Conservation (phyloP, 371 early-diverging fungal genomes). For the Umbelopsis sp. region DNA sequence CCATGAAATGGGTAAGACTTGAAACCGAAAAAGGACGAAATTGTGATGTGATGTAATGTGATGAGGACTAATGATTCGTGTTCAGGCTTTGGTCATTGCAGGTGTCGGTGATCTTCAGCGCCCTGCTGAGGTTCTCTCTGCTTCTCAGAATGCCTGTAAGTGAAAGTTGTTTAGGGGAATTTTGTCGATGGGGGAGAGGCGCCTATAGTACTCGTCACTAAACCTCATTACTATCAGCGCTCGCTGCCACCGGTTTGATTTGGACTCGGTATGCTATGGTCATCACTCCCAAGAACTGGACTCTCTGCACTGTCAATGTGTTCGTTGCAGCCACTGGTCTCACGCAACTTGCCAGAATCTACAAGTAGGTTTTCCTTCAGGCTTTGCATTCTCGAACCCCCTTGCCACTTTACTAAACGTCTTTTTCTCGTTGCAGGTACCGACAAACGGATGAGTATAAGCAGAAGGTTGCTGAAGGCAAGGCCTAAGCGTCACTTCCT, state of each 20-base stretch:
- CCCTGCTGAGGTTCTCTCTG: conserved; percentile 90
- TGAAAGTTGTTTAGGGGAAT: background rate
- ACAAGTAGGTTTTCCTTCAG: conserved; percentile 43
- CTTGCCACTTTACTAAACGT: background rate
- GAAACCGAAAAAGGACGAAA: no score
- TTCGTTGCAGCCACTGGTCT: conserved; percentile 91
- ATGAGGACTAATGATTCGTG: background rate
- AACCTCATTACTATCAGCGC: conserved; percentile 50
- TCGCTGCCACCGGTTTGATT: conserved; percentile 93
- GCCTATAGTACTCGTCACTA: no score
- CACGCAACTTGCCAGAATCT: conserved; percentile 85
- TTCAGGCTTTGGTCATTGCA: conserved; percentile 64
- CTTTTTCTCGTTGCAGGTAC: conserved; percentile 19
- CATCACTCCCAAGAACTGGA: conserved; percentile 92
- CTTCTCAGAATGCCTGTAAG: conserved; percentile 78
- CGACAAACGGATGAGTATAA: conserved; percentile 37
- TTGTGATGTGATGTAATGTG: background rate
- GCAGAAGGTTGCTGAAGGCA: conserved; percentile 27
- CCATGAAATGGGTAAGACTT: conserved; percentile 49
- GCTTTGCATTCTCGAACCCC: conserved; percentile 21
- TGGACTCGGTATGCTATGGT: conserved; percentile 95
- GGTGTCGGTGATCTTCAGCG: conserved; percentile 90
- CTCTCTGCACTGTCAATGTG: conserved; percentile 86
- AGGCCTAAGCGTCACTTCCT: background rate
- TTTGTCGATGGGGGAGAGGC: background rate